Base-by-base conservation (phyloP, 1,284 basidiomycete species). In the Cryptococcus sp. region DNA sequence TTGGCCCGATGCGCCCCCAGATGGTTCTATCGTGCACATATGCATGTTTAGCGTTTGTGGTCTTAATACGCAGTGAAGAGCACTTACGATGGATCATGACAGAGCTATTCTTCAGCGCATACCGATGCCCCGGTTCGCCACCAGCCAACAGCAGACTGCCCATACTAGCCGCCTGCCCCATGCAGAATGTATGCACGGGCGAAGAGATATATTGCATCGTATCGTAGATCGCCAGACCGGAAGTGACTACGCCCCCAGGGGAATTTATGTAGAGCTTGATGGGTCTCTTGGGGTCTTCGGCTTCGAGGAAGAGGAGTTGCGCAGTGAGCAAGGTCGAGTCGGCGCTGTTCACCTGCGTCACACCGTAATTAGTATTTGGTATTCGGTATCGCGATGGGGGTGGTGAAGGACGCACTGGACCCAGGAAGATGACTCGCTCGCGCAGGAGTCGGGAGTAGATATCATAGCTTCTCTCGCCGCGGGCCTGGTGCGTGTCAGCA, bases 231-330 rank as follows among this genome's bases (percentile, higher is more conserved):
- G 93, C 93, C 53, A 96, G 80, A 17, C 93, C 93, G 42, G 92
- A 91, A 0, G 93, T 94, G 44, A 96, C 93, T 69, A 89, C 91
- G 39, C 93, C 93, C 4, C 93, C 93, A 0, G 93, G 93, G 6
- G 91, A 93, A 79, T 95, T 96, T 70, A 95, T 93, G 79, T 94
- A 95, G 20, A 96, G 80, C 71, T 93, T 90, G 58, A 96, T 94
- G 2, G 93, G 93, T 71, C 91, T 91, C 16, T 87, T 86, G 0
- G 91, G 86, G 66, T 94, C 91, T 77, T 95, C 93, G 0, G 93
- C 93, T 80, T 96, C 93, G 53, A 96, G 84, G 77, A 94, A 96
- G 42, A 96, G 85, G 2, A 96, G 81, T 72, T 95, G 93, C 0
- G 93, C 90, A 6, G 95, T 91, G 40, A 88, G 83, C 55, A 94